These are phyloP conservation scores for Alternaria alternata DNA, from an alignment of 2,329 filamentous ascomycete species.

Conservation along the genomic window DNA sequence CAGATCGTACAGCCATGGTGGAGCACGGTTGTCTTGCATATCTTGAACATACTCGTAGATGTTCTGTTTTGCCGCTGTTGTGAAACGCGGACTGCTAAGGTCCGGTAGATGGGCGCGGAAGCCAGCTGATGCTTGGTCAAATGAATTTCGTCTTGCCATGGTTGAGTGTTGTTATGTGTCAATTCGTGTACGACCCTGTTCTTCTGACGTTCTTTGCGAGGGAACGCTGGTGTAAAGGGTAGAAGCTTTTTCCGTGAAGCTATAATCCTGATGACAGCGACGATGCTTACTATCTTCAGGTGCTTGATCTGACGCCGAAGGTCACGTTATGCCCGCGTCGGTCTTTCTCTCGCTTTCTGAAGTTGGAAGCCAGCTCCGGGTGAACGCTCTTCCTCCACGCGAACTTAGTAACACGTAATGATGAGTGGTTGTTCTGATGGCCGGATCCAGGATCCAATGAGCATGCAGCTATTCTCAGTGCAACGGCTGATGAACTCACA, in stretches of 20 bases:
- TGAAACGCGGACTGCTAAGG: constrained; percentile 68
- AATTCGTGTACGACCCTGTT: background rate
- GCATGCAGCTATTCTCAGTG: background rate
- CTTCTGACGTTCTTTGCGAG: background rate
- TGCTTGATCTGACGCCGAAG: constrained; percentile 15
- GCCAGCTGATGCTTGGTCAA: constrained; percentile 37
- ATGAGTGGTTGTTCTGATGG: background rate
- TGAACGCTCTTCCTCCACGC: constrained; percentile 21
- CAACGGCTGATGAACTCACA: background rate
- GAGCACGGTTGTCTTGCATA: constrained; percentile 66
- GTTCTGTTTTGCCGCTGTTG: constrained; percentile 68
- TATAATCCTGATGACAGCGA: background rate
- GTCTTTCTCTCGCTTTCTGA: background rate
- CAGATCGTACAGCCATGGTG: constrained; percentile 68
- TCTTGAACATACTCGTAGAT: constrained; percentile 68
- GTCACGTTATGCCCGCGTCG: constrained; percentile 1
- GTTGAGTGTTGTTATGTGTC: background rate
- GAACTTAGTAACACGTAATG: background rate
- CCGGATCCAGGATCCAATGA: background rate
- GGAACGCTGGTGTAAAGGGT: background rate
- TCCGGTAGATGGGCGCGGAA: constrained; percentile 71
- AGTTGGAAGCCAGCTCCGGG: constrained; percentile 10
- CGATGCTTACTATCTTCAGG: background rate
- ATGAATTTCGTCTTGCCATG: constrained; percentile 33
- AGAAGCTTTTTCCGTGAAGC: constrained; percentile 1